phyloP scores from a whole-genome alignment of 1,284 basidiomycete genomes.

The Moesziomyces aphidis region DNA sequence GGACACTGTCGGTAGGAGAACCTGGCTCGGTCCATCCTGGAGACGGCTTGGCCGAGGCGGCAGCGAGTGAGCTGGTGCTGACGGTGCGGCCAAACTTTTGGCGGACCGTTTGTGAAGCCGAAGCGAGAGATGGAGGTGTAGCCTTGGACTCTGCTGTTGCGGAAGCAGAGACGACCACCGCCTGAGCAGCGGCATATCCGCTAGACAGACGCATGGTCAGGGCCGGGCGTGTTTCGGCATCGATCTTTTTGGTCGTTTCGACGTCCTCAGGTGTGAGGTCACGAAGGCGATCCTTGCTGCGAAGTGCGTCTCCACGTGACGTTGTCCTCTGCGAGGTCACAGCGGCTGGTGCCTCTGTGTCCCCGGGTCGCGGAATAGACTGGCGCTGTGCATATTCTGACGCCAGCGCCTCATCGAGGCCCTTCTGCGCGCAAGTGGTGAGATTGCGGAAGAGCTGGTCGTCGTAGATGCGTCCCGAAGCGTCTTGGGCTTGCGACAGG shows the following conservation, averaged over 20 bases:
- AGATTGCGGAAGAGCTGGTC: conserved; percentile 11
- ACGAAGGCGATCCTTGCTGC: conserved; percentile 8
- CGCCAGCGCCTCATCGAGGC: conserved; percentile 4
- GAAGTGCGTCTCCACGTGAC: no score
- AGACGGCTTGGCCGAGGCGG: neutral
- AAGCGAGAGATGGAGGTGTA: neutral
- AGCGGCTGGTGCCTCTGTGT: neutral
- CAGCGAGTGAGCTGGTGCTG: conserved; percentile 7
- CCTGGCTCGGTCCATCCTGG: conserved; percentile 7
- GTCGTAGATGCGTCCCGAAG: conserved; percentile 8
- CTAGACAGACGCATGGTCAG: conserved; percentile 24
- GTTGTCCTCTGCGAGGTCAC: neutral
- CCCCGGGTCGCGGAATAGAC: neutral
- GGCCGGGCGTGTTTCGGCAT: conserved; percentile 14
- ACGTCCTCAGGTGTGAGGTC: conserved; percentile 26
- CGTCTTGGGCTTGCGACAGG: conserved; percentile 2
- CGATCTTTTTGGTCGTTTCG: conserved; percentile 17
- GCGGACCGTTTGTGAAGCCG: conserved; percentile 8
- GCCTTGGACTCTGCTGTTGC: conserved; percentile 19
- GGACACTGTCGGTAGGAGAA: conserved; percentile 24
- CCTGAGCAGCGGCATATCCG: conserved; percentile 16
- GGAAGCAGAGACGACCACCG: conserved; percentile 12
- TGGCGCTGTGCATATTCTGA: conserved; percentile 6
- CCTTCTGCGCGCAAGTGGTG: neutral
- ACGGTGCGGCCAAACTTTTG: conserved; percentile 22